Evolutionary conservation across 208 protist genomes (phyloP).

Genomic region (Leishmania gerbilli): DNA sequence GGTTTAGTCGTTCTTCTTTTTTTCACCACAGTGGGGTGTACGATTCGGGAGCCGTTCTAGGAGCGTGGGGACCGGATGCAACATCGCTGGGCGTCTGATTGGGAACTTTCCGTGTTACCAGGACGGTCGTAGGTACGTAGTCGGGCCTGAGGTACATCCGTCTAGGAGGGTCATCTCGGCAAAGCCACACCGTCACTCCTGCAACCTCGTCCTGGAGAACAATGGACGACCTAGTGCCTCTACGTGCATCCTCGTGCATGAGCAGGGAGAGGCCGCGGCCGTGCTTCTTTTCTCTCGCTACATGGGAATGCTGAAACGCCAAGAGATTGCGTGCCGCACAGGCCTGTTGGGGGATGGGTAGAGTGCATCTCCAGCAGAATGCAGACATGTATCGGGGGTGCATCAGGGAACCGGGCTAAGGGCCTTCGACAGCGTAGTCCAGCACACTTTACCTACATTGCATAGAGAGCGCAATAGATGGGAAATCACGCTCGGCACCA

Average conservation of each 20-base stretch:
- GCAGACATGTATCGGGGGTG: not conserved
- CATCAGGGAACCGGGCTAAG: not conserved
- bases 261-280: not conserved
- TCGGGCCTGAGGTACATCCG: not conserved
- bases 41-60: not conserved
- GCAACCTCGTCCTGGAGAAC: not conserved
- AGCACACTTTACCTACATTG: not conserved
- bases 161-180: not conserved
- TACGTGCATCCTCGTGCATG: not conserved
- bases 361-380: not conserved
- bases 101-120: not conserved
- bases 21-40: too few species aligned
- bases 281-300: not conserved
- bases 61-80: not conserved
- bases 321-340: not conserved
- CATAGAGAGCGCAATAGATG: too few species aligned
- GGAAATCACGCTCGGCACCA: too few species aligned
- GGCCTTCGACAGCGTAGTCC: too few species aligned
- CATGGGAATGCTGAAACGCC: not conserved
- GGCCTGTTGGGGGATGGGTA: not conserved
- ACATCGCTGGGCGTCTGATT: not conserved
- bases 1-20: not conserved
- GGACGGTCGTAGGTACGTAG: not conserved
- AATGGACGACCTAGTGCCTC: too few species aligned
- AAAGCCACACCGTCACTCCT: not conserved